Conservation (phyloP, 305 asterid species). For the Fraxinus albicans region DNA sequence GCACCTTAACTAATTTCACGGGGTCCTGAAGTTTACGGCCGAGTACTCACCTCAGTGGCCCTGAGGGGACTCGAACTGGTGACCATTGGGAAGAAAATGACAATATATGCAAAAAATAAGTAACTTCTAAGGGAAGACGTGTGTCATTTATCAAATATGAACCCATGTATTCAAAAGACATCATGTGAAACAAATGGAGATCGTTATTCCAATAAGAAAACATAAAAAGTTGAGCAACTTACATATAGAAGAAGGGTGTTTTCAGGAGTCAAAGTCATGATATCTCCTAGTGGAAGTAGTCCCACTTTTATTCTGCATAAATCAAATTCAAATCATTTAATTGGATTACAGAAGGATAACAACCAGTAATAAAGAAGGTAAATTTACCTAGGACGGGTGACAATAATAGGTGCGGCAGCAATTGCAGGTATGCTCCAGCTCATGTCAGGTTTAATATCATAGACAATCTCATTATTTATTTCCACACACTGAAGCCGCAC, state of each 20-base stretch:
- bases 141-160: slow-evolving; percentile 8
- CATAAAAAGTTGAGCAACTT: slow-evolving; percentile 40
- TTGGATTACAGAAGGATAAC: slow-evolving; percentile 15
- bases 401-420: slow-evolving; percentile 84
- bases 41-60: too few relatives aligned
- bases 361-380: slow-evolving; percentile 13
- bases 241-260: slow-evolving; percentile 75
- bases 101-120: slow-evolving; percentile 1
- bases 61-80: too few relatives aligned
- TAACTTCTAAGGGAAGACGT: background rate
- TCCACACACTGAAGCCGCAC: slow-evolving; percentile 74
- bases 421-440: slow-evolving; percentile 92
- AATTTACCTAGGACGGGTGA: slow-evolving; percentile 77
- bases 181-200: slow-evolving; percentile 3
- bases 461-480: slow-evolving; percentile 61
- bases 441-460: slow-evolving; percentile 86
- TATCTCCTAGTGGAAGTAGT: slow-evolving; percentile 59
- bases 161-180: background rate
- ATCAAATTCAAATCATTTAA: slow-evolving; percentile 26
- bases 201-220: background rate
- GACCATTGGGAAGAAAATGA: background rate
- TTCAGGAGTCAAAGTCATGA: slow-evolving; percentile 74
- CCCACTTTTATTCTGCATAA: slow-evolving; percentile 65
- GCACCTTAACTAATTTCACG: too few relatives aligned
- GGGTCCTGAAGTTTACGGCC: too few relatives aligned